A percentile compares a stretch with the other conserved stretches of the same genome.
Evolutionary conservation across 768 basidiomycete genomes (phyloP).

Genomic region (Pholiota conissans): DNA sequence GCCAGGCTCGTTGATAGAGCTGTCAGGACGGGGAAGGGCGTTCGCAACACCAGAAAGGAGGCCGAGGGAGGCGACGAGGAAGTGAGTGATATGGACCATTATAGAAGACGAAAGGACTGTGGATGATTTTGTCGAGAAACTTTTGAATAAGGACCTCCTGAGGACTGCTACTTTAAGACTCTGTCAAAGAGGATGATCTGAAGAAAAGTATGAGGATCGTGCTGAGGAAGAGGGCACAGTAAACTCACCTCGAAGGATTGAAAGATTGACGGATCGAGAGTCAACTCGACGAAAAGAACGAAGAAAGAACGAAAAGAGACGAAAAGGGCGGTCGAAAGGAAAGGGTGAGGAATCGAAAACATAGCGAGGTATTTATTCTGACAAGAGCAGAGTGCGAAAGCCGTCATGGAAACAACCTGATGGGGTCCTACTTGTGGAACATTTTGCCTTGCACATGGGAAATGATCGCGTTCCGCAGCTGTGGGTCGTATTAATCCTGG

Average conservation of each 20-base stretch:
- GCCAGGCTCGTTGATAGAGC: conserved; percentile 35
- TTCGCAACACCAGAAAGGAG: conserved; percentile 51
- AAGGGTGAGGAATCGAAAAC: conserved; percentile 24
- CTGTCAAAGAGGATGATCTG: conserved; percentile 77
- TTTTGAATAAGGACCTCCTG: conserved; percentile 47
- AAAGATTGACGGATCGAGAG: conserved; percentile 58
- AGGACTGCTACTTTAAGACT: conserved; percentile 54
- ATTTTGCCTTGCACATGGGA: conserved; percentile 7
- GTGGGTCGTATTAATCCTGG: conserved; percentile 12
- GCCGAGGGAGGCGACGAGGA: conserved; percentile 50
- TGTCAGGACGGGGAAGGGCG: conserved; percentile 48
- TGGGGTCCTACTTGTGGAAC: conserved; percentile 8
- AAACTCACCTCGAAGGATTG: conserved; percentile 49
- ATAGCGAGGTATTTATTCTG: conserved; percentile 24
- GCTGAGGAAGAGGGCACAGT: not conserved
- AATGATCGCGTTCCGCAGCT: conserved; percentile 18
- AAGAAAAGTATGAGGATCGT: conserved; percentile 6
- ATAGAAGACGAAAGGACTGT: conserved; percentile 46
- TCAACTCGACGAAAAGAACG: conserved; percentile 64
- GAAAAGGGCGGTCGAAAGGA: conserved; percentile 35
- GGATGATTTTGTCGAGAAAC: conserved; percentile 36
- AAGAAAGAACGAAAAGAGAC: conserved; percentile 38
- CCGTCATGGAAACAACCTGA: conserved; percentile 38
- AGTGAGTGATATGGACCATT: conserved; percentile 62
- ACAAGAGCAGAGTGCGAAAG: conserved; percentile 17